Conservation (phyloP, 73 alveolate genomes). For the Tetrahymena elliotti region DNA sequence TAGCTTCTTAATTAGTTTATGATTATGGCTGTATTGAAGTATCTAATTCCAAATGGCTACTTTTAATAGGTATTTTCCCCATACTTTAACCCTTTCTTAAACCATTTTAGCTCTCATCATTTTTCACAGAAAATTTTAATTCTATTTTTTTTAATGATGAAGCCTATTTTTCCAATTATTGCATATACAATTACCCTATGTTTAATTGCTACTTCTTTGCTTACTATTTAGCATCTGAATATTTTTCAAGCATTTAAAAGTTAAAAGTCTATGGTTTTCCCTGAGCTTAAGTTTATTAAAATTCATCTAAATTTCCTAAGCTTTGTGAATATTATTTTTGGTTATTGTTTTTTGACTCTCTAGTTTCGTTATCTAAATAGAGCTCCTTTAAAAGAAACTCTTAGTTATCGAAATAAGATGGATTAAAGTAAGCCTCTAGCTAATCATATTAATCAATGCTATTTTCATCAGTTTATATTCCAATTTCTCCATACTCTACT, state of each 20-base stretch:
- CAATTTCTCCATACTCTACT: not conserved
- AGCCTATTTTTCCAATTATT: not conserved
- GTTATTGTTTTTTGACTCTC: not conserved
- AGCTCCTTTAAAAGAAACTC: not conserved
- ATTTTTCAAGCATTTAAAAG: not conserved
- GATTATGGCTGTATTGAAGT: not conserved
- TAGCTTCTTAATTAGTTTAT: not conserved
- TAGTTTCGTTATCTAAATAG: not conserved
- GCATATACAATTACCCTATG: not conserved
- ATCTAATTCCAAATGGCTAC: not conserved
- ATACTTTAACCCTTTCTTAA: not conserved
- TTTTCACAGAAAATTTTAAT: not conserved
- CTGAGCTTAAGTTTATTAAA: not conserved
- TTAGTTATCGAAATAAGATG: not conserved
- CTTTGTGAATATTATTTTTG: not conserved
- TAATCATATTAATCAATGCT: not conserved
- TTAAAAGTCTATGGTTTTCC: not conserved
- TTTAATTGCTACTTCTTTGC: not conserved
- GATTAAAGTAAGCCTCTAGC: not conserved
- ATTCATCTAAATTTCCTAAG: not conserved
- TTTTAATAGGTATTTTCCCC: not conserved
- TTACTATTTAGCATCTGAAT: not conserved
- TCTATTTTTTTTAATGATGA: not conserved
- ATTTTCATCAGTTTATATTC: not conserved
- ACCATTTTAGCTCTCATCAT: not conserved